Evolutionary conservation across 2,329 filamentous ascomycete species (phyloP).

Genomic region (Fusarium lyarnte): DNA sequence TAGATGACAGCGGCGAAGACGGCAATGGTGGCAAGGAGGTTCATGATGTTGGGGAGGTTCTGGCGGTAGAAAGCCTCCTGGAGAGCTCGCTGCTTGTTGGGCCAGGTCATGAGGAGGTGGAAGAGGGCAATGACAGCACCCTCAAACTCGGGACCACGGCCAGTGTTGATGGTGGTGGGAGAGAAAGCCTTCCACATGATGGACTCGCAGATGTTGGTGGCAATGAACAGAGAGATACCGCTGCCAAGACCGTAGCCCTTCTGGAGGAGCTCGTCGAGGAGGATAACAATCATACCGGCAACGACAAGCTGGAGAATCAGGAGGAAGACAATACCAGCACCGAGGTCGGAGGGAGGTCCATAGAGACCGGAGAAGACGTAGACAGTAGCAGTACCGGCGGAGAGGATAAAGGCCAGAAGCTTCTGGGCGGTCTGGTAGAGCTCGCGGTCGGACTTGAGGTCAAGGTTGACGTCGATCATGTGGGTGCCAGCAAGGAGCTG

Average conservation of each 20-base stretch:
- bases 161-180: conserved; percentile 98
- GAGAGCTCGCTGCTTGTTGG: conserved; percentile 98
- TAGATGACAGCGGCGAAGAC: conserved; percentile 99
- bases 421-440: conserved; percentile 99
- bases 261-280: conserved; percentile 98
- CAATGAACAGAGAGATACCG: conserved; percentile 99
- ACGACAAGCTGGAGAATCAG: conserved; percentile 97
- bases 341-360: conserved; percentile 94
- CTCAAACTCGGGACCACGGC: conserved; percentile 98
- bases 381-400: conserved; percentile 96
- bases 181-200: conserved; percentile 99
- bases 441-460: conserved; percentile 99
- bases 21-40: conserved; percentile 89
- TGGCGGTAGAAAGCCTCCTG: conserved; percentile 99
- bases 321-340: conserved; percentile 97
- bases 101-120: conserved; percentile 97
- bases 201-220: conserved; percentile 99
- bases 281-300: conserved; percentile 97
- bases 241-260: conserved; percentile 99
- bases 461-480: conserved; percentile 99
- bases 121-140: conserved; percentile 97
- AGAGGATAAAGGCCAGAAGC: conserved; percentile 96
- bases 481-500: conserved; percentile 99
- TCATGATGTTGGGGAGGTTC: conserved; percentile 99
- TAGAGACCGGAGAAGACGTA: conserved; percentile 99